Base-by-base conservation (phyloP, 2,329 filamentous ascomycete species). In the Eurotiales sp. region DNA sequence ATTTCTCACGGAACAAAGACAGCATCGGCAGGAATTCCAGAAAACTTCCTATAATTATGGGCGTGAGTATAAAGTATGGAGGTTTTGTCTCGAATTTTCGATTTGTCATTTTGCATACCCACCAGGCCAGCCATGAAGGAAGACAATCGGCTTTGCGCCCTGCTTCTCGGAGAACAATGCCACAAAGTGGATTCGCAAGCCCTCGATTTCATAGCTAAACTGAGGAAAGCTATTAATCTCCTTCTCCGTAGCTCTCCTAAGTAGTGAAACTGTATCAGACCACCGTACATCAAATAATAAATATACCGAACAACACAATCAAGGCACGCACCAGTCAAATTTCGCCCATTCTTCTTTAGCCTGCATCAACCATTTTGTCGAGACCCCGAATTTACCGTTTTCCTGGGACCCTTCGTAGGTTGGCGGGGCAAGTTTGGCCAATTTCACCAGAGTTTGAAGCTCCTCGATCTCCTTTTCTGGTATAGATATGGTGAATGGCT, bases 61-160 rank as follows among this genome's bases (percentile, higher is more conserved):
- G n/a, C n/a, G n/a, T n/a, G n/a, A n/a, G n/a, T n/a, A n/a, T n/a
- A n/a, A n/a, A n/a, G n/a, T n/a, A n/a, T n/a, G n/a, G n/a, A n/a
- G n/a, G n/a, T n/a, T 19, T n/a, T 37, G 17, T 19, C 12, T 37
- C 6, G 7, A 37, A 15, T 12, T 34, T 30, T 19, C 19, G 3
- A 36, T 5, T n/a, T 17, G 7, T 12, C 29, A 4, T 14, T n/a
- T 17, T n/a, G 19, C 11, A 15, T 11, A 15, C 25, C 19, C 17
- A 58, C 70, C 66, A 1, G 79, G 79, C 78, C 78, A 83, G 41
- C 80, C 81, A 55, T 83, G 79, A n/a, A 78, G 59, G 10, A 80
- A 67, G 2, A 74, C 56, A 8, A 83, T 56, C 0, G 81, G 80
- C 1, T 77, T 68, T 0, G 80, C 81, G 54, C 77, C 70, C 1